Conservation (phyloP, 2,329 filamentous ascomycete genomes). For the Colletotrichum sp. region DNA sequence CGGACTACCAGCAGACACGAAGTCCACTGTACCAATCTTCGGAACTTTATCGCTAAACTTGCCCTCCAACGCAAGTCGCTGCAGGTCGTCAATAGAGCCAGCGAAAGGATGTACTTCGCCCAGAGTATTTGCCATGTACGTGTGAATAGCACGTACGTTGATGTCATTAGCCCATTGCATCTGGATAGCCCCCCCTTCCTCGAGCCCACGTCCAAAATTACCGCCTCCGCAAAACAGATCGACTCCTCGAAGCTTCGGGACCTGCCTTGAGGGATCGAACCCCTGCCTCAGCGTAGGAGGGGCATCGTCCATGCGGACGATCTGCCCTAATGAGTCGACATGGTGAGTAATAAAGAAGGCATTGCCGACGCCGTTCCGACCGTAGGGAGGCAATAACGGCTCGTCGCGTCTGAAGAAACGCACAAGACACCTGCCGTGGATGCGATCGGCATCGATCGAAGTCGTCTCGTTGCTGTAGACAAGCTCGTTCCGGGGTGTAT, state of each 20-base stretch:
- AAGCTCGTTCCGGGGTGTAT: constrained; percentile 60
- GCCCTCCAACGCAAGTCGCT: constrained; percentile 60
- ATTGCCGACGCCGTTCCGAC: constrained; percentile 68
- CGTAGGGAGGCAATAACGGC: constrained; percentile 66
- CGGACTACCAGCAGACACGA: constrained; percentile 76
- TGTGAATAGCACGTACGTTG: constrained; percentile 67
- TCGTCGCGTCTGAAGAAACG: constrained; percentile 54
- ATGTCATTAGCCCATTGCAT: constrained; percentile 75
- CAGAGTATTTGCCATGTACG: constrained; percentile 71
- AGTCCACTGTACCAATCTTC: constrained; percentile 66
- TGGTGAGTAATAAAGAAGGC: constrained; percentile 66
- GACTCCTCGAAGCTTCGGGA: constrained; percentile 59
- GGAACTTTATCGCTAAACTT: constrained; percentile 54
- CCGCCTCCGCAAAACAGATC: constrained; percentile 82
- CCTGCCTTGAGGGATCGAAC: constrained; percentile 47
- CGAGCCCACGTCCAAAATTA: constrained; percentile 77
- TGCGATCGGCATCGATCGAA: constrained; percentile 37
- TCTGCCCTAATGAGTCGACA: not conserved
- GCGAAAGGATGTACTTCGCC: constrained; percentile 60
- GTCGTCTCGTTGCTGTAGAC: constrained; percentile 56
- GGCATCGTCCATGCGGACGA: not conserved
- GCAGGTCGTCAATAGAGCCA: constrained; percentile 75
- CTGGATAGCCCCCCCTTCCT: constrained; percentile 70
- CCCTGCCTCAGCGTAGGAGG: constrained; percentile 53
- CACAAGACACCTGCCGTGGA: constrained; percentile 65